Conservation (phyloP, 495 filamentous ascomycete genomes). For the Xylaria scruposa region DNA sequence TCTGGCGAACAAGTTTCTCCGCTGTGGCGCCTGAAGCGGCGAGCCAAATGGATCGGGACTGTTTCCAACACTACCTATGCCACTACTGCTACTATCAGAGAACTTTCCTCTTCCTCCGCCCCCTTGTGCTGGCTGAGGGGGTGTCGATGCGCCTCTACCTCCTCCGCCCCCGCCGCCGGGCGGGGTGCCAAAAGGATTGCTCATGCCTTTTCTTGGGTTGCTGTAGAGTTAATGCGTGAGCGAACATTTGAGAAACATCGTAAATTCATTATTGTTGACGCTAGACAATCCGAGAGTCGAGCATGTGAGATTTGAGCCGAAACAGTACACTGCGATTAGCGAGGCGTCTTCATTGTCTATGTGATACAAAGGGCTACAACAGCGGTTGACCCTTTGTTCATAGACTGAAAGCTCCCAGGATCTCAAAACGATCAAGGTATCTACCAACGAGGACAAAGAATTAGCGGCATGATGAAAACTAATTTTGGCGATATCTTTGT, state of each 20-base stretch:
- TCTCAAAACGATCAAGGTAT: background rate
- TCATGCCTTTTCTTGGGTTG: background rate
- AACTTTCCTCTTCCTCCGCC: background rate
- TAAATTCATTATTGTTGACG: background rate
- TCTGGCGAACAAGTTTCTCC: background rate
- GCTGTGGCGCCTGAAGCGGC: background rate
- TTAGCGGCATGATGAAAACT: background rate
- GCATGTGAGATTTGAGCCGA: background rate
- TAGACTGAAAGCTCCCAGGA: background rate
- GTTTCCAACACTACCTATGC: background rate
- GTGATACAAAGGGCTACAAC: background rate
- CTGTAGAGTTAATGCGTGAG: background rate
- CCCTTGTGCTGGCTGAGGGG: background rate
- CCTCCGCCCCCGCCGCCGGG: background rate
- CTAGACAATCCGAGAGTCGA: background rate
- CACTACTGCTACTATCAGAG: background rate
- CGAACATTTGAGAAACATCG: background rate
- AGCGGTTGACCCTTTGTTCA: background rate
- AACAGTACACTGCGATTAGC: background rate
- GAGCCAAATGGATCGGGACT: constrained; percentile 8
- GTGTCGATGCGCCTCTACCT: constrained; percentile 5
- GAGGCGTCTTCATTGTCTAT: background rate
- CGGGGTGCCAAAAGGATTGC: background rate
- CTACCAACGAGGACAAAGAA: background rate
- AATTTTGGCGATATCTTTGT: background rate